Conservation (phyloP, 768 basidiomycete genomes). For the Auricularia sp. region DNA sequence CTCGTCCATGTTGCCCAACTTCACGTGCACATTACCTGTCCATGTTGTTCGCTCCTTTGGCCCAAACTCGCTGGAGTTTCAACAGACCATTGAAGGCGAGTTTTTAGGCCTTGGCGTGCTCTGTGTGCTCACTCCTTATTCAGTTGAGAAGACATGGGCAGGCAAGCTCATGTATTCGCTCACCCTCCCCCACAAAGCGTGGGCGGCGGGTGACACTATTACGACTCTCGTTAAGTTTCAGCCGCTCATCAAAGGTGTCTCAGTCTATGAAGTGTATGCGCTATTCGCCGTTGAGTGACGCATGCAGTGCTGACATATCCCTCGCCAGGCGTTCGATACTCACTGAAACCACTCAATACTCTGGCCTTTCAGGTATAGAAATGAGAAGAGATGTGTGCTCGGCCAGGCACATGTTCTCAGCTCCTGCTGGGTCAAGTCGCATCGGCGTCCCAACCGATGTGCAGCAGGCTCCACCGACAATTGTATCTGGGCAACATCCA, state of each 20-base stretch:
- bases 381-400: conserved; percentile 37
- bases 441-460: background rate
- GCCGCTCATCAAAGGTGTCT: conserved; percentile 76
- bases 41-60: conserved; percentile 64
- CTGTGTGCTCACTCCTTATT: background rate
- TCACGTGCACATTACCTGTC: conserved; percentile 53
- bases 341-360: background rate
- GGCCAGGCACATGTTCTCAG: background rate
- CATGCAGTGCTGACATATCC: too few species aligned
- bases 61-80: conserved; percentile 84
- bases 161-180: conserved; percentile 93
- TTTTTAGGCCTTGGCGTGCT: background rate
- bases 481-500: too few species aligned
- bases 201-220: conserved; percentile 81
- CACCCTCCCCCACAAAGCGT: conserved; percentile 91
- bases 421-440: background rate
- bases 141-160: conserved; percentile 92
- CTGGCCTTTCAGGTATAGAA: background rate
- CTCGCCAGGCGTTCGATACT: background rate
- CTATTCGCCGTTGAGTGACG: background rate
- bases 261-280: conserved; percentile 36
- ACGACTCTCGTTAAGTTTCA: conserved; percentile 79
- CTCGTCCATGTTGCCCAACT: conserved; percentile 60
- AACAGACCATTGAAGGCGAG: conserved; percentile 73
- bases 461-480: background rate